Base-by-base conservation (phyloP, 345 rosid species). In the Cardiospermum halicacabum region DNA sequence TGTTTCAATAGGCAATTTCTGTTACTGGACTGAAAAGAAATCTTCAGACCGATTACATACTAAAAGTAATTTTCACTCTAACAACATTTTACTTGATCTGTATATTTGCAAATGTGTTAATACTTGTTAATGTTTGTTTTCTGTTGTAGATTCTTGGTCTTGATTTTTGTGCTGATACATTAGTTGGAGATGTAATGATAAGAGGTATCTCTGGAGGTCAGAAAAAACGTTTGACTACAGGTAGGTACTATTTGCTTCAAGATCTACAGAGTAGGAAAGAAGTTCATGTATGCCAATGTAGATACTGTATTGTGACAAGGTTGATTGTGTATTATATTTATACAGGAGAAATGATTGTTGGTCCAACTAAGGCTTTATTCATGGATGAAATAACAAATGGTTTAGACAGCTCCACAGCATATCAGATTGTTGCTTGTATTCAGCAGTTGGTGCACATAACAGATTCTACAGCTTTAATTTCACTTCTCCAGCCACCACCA, bases 311-410 rank as follows among this genome's bases (percentile, higher is more conserved):
- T 9, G 1, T 6, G 24, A 39, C 27, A 47, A 39, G 40, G 25
- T 51, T 26, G 6, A 34, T 21, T 22, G 3, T 51, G 37, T 31
- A 4, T 55, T 27, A 21, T 54, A 31, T n/a, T 39, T 49, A 34
- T 69, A 68, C 82, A 82, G 95, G 83, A 32, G 95, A 88, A 76
- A 83, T 88, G 85, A 75, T 82, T 45, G 87, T 88, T 7, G 89
- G 91, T 11, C 87, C 95, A 11, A 74, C 72, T 21, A 83, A 77
- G 74, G 81, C 91, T 30, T 24, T 88, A 6, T 82, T 88, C 60
- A 83, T 88, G 95, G 95, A 85, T 53, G 89, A 85, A 70, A 83
- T 88, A 66, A 77, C 89, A 6, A 83, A 80, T 15, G 95, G 91
- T 10, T 71, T 85, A 37, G 95, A 88, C 65, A 88, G 87, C 60